Conservation (phyloP, 768 basidiomycete genomes). For the Termitomyces sp. region DNA sequence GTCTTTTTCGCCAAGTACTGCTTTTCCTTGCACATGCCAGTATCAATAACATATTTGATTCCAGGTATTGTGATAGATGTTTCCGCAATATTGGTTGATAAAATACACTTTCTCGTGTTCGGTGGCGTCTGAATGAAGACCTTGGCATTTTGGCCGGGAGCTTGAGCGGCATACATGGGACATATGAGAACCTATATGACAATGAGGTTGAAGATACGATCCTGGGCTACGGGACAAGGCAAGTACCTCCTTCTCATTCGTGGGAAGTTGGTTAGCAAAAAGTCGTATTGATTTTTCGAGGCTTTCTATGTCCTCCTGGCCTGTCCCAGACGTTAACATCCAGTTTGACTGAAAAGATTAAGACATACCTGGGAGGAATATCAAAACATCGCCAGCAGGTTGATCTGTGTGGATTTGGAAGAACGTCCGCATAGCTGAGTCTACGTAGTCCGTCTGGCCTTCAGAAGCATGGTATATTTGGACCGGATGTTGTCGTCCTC, state of each 20-base stretch:
- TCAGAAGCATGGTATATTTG: slow-evolving; percentile 72
- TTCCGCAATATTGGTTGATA: slow-evolving; percentile 98
- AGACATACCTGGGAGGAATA: slow-evolving; percentile 79
- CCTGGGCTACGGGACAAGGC: background rate
- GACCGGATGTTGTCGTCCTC: slow-evolving; percentile 92
- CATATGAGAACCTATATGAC: slow-evolving; percentile 57
- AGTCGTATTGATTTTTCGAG: slow-evolving; percentile 69
- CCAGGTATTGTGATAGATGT: slow-evolving; percentile 97
- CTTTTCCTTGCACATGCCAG: slow-evolving; percentile 95
- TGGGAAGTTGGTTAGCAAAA: slow-evolving; percentile 65
- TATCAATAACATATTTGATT: slow-evolving; percentile 92
- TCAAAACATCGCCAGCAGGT: slow-evolving; percentile 82
- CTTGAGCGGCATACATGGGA: slow-evolving; percentile 85
- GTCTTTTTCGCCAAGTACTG: slow-evolving; percentile 64
- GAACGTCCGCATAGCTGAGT: slow-evolving; percentile 87
- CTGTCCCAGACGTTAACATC: slow-evolving; percentile 28
- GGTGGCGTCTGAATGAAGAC: slow-evolving; percentile 68
- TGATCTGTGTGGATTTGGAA: slow-evolving; percentile 87
- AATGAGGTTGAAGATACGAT: background rate
- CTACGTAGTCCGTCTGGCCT: slow-evolving; percentile 78
- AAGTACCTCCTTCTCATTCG: slow-evolving; percentile 45
- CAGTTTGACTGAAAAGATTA: background rate
- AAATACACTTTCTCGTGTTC: slow-evolving; percentile 81
- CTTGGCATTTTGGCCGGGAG: slow-evolving; percentile 68
- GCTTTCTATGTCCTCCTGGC: slow-evolving; percentile 95